A percentile compares a stretch with the other conserved stretches of the same genome.
Conservation (phyloP, 176 grass and related monocot genomes). For the Melocanna baccifera region DNA sequence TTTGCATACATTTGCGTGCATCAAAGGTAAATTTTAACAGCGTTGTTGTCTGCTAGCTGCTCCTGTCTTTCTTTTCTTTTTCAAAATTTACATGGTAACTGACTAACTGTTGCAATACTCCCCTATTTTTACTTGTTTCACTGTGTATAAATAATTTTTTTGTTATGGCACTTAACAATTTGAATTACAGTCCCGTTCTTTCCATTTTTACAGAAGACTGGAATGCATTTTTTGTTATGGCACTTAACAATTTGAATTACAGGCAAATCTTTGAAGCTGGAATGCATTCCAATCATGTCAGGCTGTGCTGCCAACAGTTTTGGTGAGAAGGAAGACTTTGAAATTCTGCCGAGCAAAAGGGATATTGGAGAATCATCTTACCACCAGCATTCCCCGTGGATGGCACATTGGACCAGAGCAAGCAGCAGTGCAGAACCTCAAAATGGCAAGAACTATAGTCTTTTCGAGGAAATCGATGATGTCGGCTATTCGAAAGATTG, state of each 20-base stretch:
- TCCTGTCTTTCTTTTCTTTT: background rate
- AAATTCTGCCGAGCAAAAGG: conserved; percentile 45
- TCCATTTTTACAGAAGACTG: conserved; percentile 10
- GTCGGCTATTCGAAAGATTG: conserved; percentile 32
- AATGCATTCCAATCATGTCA: conserved; percentile 40
- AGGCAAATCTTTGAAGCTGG: background rate
- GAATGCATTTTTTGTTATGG: background rate
- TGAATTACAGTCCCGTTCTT: background rate
- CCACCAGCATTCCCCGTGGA: conserved; percentile 56
- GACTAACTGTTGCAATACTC: background rate
- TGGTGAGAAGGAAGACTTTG: conserved; percentile 36
- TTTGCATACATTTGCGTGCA: background rate
- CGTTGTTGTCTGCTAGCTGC: background rate
- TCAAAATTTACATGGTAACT: background rate
- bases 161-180: background rate
- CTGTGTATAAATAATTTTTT: background rate
- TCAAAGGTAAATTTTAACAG: background rate
- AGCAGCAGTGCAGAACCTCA: conserved; percentile 30
- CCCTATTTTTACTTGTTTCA: background rate
- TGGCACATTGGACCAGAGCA: conserved; percentile 52
- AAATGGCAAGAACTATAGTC: conserved; percentile 4
- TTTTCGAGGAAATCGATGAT: conserved; percentile 26
- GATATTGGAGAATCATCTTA: conserved; percentile 33
- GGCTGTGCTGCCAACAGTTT: conserved; percentile 36
- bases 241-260: background rate